Base-by-base conservation (phyloP, 2,329 filamentous ascomycete species). In the Cordyceps militaris region DNA sequence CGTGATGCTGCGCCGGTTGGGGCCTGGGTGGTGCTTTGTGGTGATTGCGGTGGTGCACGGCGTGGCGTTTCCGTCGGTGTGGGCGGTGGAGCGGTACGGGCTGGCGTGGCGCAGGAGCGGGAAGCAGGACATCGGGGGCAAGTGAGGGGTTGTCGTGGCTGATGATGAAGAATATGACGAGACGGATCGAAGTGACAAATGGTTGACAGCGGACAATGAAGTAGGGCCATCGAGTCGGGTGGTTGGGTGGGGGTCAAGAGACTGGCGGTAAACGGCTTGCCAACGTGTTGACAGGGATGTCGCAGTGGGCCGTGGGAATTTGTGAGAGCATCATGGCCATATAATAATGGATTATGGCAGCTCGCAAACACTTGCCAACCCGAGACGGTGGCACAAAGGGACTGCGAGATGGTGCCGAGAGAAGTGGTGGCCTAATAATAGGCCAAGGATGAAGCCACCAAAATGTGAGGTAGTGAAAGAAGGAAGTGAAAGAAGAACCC, bases 21-120 rank as follows among this genome's bases (percentile, higher is more conserved):
- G 50, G 11, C 24, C 50, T 0, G 50, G 50, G 11, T 53, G 50
- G 50, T 53, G 50, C 50, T 53, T 53, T 13, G 38, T 38, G n/a
- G 50, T 44, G n/a, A 53, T 53, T 53, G 50, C 50, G 36, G n/a
- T 38, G 8, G 47, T 55, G 52, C 42, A 55, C 14, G 52, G 42
- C 30, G 21, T 47, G 3, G 52, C 42, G 26, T 55, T 55, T 55
- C 52, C 52, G 30, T n/a, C 16, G 40, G 16, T 55, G 52, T 55
- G 52, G 32, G 42, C 21, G 52, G 52, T 47, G 52, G 52, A 28
- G 40, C 21, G 43, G 42, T 38, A 47, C 21, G 52, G 52, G 9
- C 11, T 54, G 30, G 42, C 28, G 21, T 55, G 52, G 52, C 26
- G 52, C 10, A 46, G 28, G 42, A 47, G 23, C 21, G 52, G 42